phyloP scores from a whole-genome alignment of 2,329 filamentous ascomycete genomes.

The Knufia fluminis region DNA sequence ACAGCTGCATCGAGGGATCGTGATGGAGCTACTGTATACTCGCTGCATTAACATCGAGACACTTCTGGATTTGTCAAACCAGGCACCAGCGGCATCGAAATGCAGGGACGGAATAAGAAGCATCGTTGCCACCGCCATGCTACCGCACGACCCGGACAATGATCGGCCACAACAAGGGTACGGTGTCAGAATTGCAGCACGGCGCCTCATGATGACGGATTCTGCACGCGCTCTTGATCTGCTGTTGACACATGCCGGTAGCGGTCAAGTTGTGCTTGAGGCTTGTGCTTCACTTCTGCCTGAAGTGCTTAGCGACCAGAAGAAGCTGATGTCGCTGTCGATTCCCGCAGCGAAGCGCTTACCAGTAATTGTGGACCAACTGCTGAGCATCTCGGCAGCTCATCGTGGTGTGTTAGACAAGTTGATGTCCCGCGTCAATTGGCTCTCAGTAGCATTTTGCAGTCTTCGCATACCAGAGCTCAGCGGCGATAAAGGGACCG shows the following conservation, averaged over 20 bases:
- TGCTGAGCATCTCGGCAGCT: neutral
- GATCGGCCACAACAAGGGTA: constrained; percentile 1
- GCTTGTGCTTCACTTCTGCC: neutral
- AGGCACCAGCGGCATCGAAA: constrained; percentile 2
- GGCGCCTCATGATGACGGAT: neutral
- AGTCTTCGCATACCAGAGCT: constrained; percentile 30
- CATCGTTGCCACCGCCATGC: neutral
- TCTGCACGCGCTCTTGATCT: constrained; percentile 4
- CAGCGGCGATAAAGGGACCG: constrained; percentile 29
- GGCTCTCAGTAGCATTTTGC: constrained; percentile 34
- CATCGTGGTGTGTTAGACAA: neutral
- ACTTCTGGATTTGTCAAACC: constrained; percentile 24
- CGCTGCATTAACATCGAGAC: constrained; percentile 36
- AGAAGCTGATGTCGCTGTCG: constrained; percentile 29
- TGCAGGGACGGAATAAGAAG: neutral
- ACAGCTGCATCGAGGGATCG: constrained; percentile 26
- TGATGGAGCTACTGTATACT: constrained; percentile 36
- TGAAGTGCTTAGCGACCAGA: constrained; percentile 20
- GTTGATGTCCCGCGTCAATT: neutral
- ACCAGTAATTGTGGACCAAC: neutral
- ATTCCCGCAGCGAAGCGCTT: constrained; percentile 23
- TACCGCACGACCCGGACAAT: neutral
- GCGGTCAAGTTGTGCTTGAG: neutral
- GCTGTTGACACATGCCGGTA: neutral
- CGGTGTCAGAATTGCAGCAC: constrained; percentile 1